Evolutionary conservation across 768 basidiomycete genomes (phyloP), one percentile per base, ranked within the genome.

Genomic region (Psilocybe cyanescens): DNA sequence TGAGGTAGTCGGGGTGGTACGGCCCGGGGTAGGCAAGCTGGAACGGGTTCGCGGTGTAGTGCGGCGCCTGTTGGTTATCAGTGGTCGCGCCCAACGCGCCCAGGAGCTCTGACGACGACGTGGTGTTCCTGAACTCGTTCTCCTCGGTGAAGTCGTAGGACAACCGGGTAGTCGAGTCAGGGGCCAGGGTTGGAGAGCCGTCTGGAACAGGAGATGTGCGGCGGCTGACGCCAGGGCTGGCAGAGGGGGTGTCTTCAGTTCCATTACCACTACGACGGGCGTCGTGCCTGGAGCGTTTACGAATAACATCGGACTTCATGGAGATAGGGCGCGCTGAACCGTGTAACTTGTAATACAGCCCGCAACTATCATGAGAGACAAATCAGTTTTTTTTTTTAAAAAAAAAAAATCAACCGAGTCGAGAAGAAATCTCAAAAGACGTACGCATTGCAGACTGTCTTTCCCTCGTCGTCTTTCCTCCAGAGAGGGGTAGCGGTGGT

Each of bases 231-330:
- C 87, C 89, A 0, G 90, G 91, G 68, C 87, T 90, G 3, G 86
- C 89, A 5, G 92, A 91, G 0, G 89, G 88, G 0, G 89, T 90
- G 61, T 91, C 89, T 51, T 87, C 82, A 19, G 78, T 72, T 46
- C 78, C 80, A 62, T 76, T 77, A 24, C 82, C 83, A 56, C 77
- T 67, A 17, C 89, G 84, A 37, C 90, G 85, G 19, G 89, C 24
- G 39, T 94, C 91, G 66, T 93, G 91, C 1, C 92, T 81, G 2
- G 92, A 91, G 44, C 93, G 88, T 71, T 94, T 94, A 62, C 92
- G 90, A 65, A 95, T 92, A 37, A 94, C 87, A 64, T 95, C 93
- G 3, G 91, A 93, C 72, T 94, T 94, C 92, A 95, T 94, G 7
- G 90, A 92, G 62, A 94, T 92, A 1, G 93, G 93, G 28, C 93